Evolutionary conservation across 331 rosid genomes (phyloP), one percentile per base, ranked within the genome.

Genomic region (Erythrophleum ivorense): DNA sequence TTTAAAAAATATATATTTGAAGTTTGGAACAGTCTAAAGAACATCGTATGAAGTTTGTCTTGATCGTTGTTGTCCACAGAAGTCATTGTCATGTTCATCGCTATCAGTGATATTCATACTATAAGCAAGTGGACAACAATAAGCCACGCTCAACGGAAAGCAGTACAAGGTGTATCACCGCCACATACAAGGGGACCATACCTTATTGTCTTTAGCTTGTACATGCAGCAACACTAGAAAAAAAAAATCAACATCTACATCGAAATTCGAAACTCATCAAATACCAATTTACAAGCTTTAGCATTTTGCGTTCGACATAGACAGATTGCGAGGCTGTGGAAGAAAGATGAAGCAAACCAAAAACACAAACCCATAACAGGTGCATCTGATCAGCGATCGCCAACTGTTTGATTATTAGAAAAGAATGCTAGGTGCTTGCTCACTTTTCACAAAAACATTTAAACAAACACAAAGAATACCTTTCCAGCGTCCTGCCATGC

Each of bases 401-500:
- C 84, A 70, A 31, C n/a, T 74, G 75, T 75, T 68, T 67, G 71
- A 73, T 76, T 7, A 67, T 29, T 19, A 0, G 40, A 60, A 59
- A 74, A 73, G 4, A 67, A 24, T 0, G 55, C 14, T 0, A 6
- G 67, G 63, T 70, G 46, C 4, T 12, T 36, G 19, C 46, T 59
- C 21, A 40, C 5, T 66, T 24, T 18, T 73, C 36, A 7, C 60
- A 45, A 0, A 48, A 33, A 10, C 19, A 72, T 15, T 16, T 72
- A 2, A 50, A n/a, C 62, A 48, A 33, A 9, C 3, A 66, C 31
- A 63, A 38, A 50, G 0, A 8, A 9, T 83, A 92, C 94, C 97
- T 92, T 92, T 83, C 94, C 97, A 12, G 97, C 93, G 82, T 92
- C 94, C 63, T 90, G 97, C 97, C 97, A 92, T 7, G 97, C 75